Evolutionary conservation across 768 basidiomycete genomes (phyloP).

Genomic region (Boletus vinaceobasis): DNA sequence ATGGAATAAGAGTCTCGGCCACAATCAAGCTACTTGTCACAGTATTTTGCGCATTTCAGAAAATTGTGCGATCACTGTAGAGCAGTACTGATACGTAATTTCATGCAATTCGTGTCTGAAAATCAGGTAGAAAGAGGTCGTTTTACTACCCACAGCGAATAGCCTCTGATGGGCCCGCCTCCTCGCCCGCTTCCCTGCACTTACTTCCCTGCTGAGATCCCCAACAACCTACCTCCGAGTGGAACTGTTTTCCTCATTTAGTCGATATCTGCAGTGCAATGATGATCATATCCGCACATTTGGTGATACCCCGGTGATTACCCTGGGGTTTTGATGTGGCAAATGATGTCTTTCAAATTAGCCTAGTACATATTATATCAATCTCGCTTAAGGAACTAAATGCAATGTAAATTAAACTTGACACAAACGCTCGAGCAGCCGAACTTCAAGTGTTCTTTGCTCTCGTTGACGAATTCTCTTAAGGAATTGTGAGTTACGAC

Average conservation of each 20-base stretch:
- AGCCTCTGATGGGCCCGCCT: not conserved
- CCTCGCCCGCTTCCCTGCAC: too few species aligned
- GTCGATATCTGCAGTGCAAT: not conserved
- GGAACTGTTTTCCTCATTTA: not conserved
- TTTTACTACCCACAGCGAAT: too few species aligned
- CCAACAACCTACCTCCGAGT: not conserved
- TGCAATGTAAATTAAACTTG: not conserved
- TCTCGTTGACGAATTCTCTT: not conserved
- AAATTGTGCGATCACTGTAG: too few species aligned
- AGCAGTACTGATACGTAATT: too few species aligned
- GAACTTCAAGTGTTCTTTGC: not conserved
- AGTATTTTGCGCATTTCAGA: too few species aligned
- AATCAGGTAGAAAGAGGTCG: too few species aligned
- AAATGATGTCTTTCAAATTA: not conserved
- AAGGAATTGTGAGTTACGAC: too few species aligned
- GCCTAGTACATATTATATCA: not conserved
- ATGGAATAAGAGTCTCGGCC: too few species aligned
- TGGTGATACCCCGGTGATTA: not conserved
- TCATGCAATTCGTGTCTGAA: too few species aligned
- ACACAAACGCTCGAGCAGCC: not conserved
- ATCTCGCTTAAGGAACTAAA: conserved; percentile 23
- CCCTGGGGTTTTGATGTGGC: not conserved
- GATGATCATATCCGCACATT: not conserved
- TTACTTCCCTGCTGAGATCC: not conserved
- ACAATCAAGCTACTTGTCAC: too few species aligned